A percentile compares a stretch with the other conserved stretches of the same genome.
phyloP scores from a whole-genome alignment of 177 flowering plant genomes.

The Telopea speciosissima region DNA sequence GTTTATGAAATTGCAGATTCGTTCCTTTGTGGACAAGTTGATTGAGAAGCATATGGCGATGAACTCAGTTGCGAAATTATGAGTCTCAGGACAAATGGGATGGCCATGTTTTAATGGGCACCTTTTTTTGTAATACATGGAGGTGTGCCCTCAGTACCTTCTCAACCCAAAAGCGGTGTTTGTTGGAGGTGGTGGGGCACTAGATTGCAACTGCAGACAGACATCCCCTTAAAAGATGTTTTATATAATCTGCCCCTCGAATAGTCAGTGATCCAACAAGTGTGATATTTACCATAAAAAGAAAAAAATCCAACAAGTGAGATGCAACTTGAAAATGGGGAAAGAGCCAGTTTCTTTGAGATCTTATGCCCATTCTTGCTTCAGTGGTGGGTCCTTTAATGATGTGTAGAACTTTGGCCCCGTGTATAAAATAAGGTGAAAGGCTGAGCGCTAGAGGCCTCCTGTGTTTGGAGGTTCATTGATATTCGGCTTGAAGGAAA shows the following conservation, averaged over 20 bases:
- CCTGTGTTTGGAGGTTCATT: not conserved
- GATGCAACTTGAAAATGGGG: slow-evolving; percentile 1
- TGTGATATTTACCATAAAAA: too few species aligned
- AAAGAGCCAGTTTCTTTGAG: not conserved
- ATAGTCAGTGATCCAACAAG: not conserved
- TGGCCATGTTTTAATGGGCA: slow-evolving; percentile 7
- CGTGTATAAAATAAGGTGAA: not conserved
- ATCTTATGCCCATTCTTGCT: not conserved
- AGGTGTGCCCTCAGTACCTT: slow-evolving; percentile 8
- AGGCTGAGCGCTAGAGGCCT: not conserved
- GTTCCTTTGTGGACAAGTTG: slow-evolving; percentile 89
- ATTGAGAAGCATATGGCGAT: slow-evolving; percentile 87
- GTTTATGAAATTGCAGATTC: slow-evolving; percentile 56
- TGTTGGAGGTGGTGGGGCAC: not conserved
- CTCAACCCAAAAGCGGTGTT: slow-evolving; percentile 2
- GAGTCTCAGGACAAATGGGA: slow-evolving; percentile 19
- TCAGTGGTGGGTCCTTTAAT: not conserved
- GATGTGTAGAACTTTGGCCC: not conserved
- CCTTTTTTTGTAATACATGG: slow-evolving; percentile 7
- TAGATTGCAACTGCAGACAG: not conserved
- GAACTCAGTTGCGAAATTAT: slow-evolving; percentile 44
- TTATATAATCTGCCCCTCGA: not conserved
- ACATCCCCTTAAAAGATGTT: not conserved
- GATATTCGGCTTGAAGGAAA: slow-evolving; percentile 11
- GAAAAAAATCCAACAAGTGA: not conserved